Evolutionary conservation across 2,329 filamentous ascomycete genomes (phyloP).

Genomic region (Graphilbum fragrans): DNA sequence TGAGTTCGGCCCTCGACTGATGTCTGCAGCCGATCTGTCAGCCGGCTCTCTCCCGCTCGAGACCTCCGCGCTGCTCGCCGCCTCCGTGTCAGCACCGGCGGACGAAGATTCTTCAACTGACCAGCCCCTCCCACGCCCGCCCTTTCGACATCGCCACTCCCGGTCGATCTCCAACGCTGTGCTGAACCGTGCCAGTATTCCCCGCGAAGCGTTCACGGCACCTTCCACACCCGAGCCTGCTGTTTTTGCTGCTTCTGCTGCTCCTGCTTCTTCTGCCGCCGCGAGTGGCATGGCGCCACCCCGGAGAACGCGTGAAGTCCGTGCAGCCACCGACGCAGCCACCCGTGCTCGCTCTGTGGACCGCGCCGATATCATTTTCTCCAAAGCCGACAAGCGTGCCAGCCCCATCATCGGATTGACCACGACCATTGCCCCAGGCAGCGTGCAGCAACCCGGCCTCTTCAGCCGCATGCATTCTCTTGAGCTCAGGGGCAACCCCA

Average conservation of each 20-base stretch:
- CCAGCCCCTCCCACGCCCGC: slow-evolving; percentile 6
- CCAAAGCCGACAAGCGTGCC: slow-evolving; percentile 50
- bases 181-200: slow-evolving; percentile 24
- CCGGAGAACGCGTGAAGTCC: slow-evolving; percentile 28
- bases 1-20: slow-evolving; percentile 7
- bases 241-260: background rate
- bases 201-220: slow-evolving; percentile 20
- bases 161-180: slow-evolving; percentile 32
- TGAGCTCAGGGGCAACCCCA: background rate
- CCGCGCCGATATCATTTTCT: slow-evolving; percentile 38
- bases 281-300: background rate
- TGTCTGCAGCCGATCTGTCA: slow-evolving; percentile 6
- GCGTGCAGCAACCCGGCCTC: slow-evolving; percentile 34
- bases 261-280: slow-evolving; percentile 8
- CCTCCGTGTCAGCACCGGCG: slow-evolving; percentile 16
- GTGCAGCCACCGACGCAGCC: slow-evolving; percentile 26
- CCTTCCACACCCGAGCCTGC: slow-evolving; percentile 24
- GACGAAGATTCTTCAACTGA: slow-evolving; percentile 9
- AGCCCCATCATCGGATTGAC: slow-evolving; percentile 52
- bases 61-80: slow-evolving; percentile 12
- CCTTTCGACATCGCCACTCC: slow-evolving; percentile 28
- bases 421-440: slow-evolving; percentile 49
- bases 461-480: background rate
- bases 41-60: slow-evolving; percentile 4
- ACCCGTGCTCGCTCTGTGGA: slow-evolving; percentile 53